Percentiles rank a stretch among this genome's conserved stretches.
phyloP scores from a whole-genome alignment of 2,329 filamentous ascomycete genomes.

The Phyllosticta capitalensis region DNA sequence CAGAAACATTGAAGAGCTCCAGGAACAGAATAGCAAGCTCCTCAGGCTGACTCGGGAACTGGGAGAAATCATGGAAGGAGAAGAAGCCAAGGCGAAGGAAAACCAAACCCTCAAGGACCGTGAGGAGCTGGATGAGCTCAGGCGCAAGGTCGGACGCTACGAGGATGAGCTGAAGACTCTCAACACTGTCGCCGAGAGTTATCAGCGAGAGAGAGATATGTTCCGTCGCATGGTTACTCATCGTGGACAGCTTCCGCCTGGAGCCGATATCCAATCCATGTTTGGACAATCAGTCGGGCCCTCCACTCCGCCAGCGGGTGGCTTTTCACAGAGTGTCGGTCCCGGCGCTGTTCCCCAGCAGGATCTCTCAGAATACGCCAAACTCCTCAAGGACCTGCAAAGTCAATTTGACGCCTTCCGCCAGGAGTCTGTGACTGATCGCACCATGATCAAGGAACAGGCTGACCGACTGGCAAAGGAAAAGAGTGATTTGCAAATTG shows the following conservation, averaged over 20 bases:
- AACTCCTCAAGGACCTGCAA: slow-evolving; percentile 78
- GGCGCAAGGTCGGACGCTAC: slow-evolving; percentile 65
- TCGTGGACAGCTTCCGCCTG: slow-evolving; percentile 50
- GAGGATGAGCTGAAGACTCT: slow-evolving; percentile 80
- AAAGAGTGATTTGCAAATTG: slow-evolving; percentile 71
- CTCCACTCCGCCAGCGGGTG: slow-evolving; percentile 37
- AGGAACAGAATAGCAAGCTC: slow-evolving; percentile 79
- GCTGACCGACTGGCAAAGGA: slow-evolving; percentile 71
- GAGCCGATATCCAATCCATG: slow-evolving; percentile 54
- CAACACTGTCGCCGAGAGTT: slow-evolving; percentile 77
- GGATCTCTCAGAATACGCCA: slow-evolving; percentile 61
- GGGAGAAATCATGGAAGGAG: slow-evolving; percentile 81
- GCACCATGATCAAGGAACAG: slow-evolving; percentile 74
- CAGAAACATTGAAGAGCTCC: slow-evolving; percentile 73
- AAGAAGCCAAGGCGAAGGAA: slow-evolving; percentile 61
- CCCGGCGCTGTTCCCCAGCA: slow-evolving; percentile 34
- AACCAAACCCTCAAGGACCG: slow-evolving; percentile 46
- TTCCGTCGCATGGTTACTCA: slow-evolving; percentile 91
- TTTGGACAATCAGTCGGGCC: slow-evolving; percentile 64
- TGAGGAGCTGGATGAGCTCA: slow-evolving; percentile 62
- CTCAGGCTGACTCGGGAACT: slow-evolving; percentile 75
- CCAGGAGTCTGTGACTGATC: slow-evolving; percentile 73
- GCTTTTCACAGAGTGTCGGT: slow-evolving; percentile 23
- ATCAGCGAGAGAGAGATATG: slow-evolving; percentile 93
- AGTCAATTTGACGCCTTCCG: slow-evolving; percentile 82